Conservation (phyloP, 2,329 filamentous ascomycete species). For the Exophiala aquamarina region DNA sequence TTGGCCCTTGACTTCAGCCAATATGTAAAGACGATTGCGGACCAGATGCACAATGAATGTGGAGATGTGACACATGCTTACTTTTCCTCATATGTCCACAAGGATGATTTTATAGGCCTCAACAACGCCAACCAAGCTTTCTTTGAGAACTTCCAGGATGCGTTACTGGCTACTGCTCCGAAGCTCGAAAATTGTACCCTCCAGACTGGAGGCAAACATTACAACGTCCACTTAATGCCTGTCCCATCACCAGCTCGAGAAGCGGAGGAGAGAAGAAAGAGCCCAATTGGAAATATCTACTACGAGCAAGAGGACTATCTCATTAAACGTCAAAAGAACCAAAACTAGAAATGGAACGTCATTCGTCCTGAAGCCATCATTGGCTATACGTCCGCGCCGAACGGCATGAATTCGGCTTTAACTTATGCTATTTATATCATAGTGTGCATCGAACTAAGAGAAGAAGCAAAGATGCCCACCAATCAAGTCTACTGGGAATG, state of each 20-base stretch:
- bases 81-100: conserved; percentile 36
- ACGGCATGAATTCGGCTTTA: conserved; percentile 32
- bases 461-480: not conserved
- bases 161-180: too few species aligned
- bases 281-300: conserved; percentile 13
- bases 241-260: too few species aligned
- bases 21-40: too few species aligned
- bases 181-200: too few species aligned
- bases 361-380: not conserved
- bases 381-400: not conserved
- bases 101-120: conserved; percentile 30
- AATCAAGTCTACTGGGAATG: conserved; percentile 1
- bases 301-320: not conserved
- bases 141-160: too few species aligned
- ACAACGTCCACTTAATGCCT: too few species aligned
- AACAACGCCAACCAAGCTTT: conserved; percentile 29
- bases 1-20: conserved; percentile 24
- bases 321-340: not conserved
- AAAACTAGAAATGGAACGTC: not conserved
- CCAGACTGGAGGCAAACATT: too few species aligned
- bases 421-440: conserved; percentile 25
- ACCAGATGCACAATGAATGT: conserved; percentile 15
- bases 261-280: conserved; percentile 23
- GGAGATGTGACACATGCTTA: conserved; percentile 34
- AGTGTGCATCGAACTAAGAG: not conserved